Evolutionary conservation across 257 asterid species (phyloP), one percentile per base, ranked within the genome.

Genomic region (Cordia subcordata): DNA sequence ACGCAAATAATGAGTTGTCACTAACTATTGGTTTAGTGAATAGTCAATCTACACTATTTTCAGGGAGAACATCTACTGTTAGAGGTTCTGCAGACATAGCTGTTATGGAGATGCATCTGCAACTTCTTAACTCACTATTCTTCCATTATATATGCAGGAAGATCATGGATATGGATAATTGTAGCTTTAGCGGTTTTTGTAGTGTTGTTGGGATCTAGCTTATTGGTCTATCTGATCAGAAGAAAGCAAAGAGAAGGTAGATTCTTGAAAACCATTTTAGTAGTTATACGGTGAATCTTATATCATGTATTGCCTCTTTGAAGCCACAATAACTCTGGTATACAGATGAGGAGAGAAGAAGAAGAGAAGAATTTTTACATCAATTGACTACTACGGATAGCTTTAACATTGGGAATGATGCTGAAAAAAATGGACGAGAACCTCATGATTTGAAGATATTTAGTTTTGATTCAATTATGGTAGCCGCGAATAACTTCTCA

Each of bases 401-500:
- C 64, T 72, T 67, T 35, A 54, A 57, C 20, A 3, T 56, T 57
- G 42, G 13, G 0, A 49, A 74, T 55, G 62, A 67, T 59, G 39
- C 40, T 23, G 76, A 57, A 40, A 55, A 45, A 5, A 64, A 66
- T 60, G 82, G 68, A 60, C 76, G 62, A 68, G 57, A 18, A 64
- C 65, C 47, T 42, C 47, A 42, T 42, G 47, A 42, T 42, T 10
- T 42, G 47, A 42, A 42, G 47, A 14, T 42, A 42, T 42, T 10
- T 11, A 42, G 5, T 42, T 73, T 75, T 58, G 69, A 75, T 4
- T 77, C 79, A 8, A 72, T 79, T 23, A 49, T 59, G 32, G 76
- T 77, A n/a, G 85, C 91, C 27, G 81, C 95, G 15, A 51, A 62
- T 53, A 68, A 72, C 65, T 83, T 86, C 23, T 81, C 88, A 42